Evolutionary conservation across 495 filamentous ascomycete species (phyloP), one percentile per base, ranked within the genome.

Genomic region (Aspergillus kassunensis): DNA sequence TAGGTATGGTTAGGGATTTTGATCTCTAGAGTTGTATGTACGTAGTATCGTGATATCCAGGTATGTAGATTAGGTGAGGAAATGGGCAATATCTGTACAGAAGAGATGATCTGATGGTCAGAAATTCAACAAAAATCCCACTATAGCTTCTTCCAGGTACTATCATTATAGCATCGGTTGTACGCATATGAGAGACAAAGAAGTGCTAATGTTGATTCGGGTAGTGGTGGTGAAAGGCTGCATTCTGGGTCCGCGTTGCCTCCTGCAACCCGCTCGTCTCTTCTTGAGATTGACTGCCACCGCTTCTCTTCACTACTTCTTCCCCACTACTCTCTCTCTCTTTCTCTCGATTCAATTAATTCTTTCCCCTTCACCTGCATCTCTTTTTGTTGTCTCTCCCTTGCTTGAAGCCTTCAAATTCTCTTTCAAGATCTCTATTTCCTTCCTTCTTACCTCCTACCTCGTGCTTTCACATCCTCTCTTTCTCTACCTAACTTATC

Each of bases 181-280:
- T n/a, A 50, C 16, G 18, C 15, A n/a, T 4, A 42, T 47, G 13
- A 23, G 21, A 52, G 13, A 34, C 40, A 27, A 57, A 35, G 15
- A 47, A 44, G 13, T 6, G 27, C n/a, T n/a, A n/a, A n/a, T n/a
- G n/a, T n/a, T n/a, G n/a, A n/a, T 29, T 29, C 27, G 6, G 6
- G 27, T 29, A 5, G 27, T 29, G 11, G 27, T 11, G 11, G 27
- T 29, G 5, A 9, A 48, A 40, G 37, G 16, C 24, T 57, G 55
- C 49, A 53, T 45, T 46, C 18, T 35, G 45, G 69, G 71, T 58
- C 34, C 63, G 62, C 62, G 69, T 72, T 73, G 71, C 71, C 70
- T 65, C 65, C 72, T 65, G 72, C 72, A 72, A 72, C 69, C 59
- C 47, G 44, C 21, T 21, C 16, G 25, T 47, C 30, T 24, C 31